These are phyloP conservation scores for Fusarium oligoseptatum DNA, from an alignment of 2,329 filamentous ascomycete species.

Conservation along the genomic window DNA sequence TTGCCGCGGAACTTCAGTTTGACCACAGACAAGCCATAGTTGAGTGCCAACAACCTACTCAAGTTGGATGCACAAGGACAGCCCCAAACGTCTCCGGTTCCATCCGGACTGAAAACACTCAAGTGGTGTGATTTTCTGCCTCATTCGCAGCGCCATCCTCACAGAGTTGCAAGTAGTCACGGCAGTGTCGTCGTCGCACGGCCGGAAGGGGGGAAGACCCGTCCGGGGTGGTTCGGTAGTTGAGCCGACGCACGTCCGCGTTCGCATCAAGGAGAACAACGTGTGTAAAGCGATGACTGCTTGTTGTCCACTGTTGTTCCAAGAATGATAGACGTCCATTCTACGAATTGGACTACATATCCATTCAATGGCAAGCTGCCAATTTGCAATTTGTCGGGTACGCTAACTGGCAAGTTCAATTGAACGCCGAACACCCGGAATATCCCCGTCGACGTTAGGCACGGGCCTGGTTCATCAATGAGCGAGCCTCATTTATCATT, in stretches of 20 bases:
- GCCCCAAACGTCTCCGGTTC: background rate
- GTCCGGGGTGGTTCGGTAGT: conserved; percentile 1
- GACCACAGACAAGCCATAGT: background rate
- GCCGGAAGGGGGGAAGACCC: background rate
- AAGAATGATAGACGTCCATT: background rate
- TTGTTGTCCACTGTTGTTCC: background rate
- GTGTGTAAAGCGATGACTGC: background rate
- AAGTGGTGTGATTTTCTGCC: background rate
- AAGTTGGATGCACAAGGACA: background rate
- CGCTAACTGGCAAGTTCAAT: conserved; percentile 6
- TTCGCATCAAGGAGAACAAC: background rate
- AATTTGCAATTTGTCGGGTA: conserved; percentile 2
- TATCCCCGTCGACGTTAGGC: conserved; percentile 21
- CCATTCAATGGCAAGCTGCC: background rate
- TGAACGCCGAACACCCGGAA: conserved; percentile 34
- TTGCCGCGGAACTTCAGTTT: background rate
- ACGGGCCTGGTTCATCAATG: background rate
- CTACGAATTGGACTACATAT: background rate
- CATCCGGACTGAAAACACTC: background rate
- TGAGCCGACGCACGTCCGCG: conserved; percentile 6
- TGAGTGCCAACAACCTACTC: background rate
- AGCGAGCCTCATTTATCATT: conserved; percentile 8
- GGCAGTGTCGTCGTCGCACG: conserved; percentile 2
- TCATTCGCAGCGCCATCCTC: background rate
- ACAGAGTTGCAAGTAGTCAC: background rate